phyloP scores from a whole-genome alignment of 179 eudicot species.

The Beta lomatogona region DNA sequence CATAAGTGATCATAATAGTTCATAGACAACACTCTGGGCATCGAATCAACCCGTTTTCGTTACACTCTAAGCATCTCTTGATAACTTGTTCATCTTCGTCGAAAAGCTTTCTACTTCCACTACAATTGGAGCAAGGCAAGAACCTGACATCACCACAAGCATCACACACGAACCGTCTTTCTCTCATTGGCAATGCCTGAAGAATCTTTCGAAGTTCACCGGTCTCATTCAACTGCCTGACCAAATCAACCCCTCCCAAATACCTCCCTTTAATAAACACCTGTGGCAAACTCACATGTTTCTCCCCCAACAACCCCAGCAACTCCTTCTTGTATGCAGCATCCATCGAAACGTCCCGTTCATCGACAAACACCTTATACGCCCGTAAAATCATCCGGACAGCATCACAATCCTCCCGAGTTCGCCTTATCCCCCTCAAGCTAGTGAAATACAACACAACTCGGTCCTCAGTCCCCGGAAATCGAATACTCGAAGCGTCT shows the following conservation, averaged over 20 bases:
- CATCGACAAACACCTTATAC: conserved; percentile 65
- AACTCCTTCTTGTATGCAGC: conserved; percentile 59
- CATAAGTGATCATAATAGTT: not conserved
- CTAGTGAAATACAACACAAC: conserved; percentile 80
- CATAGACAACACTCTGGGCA: conserved; percentile 67
- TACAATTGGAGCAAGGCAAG: conserved; percentile 70
- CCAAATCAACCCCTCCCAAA: conserved; percentile 70
- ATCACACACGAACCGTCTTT: conserved; percentile 54
- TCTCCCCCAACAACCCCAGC: conserved; percentile 51
- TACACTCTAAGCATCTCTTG: conserved; percentile 71
- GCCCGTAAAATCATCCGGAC: conserved; percentile 66
- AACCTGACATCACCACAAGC: conserved; percentile 77
- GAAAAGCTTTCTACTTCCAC: conserved; percentile 80
- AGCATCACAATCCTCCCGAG: conserved; percentile 68
- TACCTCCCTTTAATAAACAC: conserved; percentile 75
- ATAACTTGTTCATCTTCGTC: conserved; percentile 68
- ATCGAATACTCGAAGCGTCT: conserved; percentile 43
- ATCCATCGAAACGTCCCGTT: conserved; percentile 86
- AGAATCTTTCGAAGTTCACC: conserved; percentile 68
- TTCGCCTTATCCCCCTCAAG: conserved; percentile 66
- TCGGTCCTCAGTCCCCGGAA: conserved; percentile 73
- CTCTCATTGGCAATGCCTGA: conserved; percentile 53
- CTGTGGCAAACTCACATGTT: conserved; percentile 69
- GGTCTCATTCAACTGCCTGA: conserved; percentile 63
- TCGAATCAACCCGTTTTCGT: conserved; percentile 80